phyloP scores from a whole-genome alignment of 257 asterid species.

The Hygrophila difformis region DNA sequence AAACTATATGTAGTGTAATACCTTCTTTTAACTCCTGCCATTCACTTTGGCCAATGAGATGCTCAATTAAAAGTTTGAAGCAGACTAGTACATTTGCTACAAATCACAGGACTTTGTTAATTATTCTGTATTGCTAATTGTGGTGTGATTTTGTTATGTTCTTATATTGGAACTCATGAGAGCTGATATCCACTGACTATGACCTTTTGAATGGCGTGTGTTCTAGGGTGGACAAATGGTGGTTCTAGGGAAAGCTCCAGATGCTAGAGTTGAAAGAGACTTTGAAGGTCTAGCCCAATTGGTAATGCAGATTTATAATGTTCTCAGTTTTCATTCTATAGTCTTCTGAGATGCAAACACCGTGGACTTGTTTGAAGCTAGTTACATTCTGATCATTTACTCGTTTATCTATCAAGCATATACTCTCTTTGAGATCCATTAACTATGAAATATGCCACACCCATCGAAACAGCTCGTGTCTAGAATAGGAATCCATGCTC shows the following conservation, averaged over 20 bases:
- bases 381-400: not conserved
- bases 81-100: not conserved
- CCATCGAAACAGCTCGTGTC: not conserved
- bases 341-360: not conserved
- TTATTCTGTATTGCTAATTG: constrained; percentile 6
- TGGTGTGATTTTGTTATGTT: too few relatives aligned
- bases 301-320: constrained; percentile 36
- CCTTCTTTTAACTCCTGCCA: too few relatives aligned
- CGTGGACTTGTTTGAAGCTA: not conserved
- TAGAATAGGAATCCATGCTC: not conserved
- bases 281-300: constrained; percentile 63
- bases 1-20: too few relatives aligned
- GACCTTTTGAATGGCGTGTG: constrained; percentile 9
- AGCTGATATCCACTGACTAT: not conserved
- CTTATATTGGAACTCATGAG: constrained; percentile 3
- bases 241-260: constrained; percentile 78
- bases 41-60: constrained; percentile 8
- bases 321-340: constrained; percentile 1
- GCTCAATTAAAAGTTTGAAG: not conserved
- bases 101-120: constrained; percentile 1
- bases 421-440: not conserved
- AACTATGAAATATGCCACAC: not conserved
- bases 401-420: not conserved
- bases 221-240: constrained; percentile 81
- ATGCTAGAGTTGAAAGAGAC: constrained; percentile 70